Conservation (phyloP, 352 stramenopile genomes). For the Globisporangium recalcitrans region DNA sequence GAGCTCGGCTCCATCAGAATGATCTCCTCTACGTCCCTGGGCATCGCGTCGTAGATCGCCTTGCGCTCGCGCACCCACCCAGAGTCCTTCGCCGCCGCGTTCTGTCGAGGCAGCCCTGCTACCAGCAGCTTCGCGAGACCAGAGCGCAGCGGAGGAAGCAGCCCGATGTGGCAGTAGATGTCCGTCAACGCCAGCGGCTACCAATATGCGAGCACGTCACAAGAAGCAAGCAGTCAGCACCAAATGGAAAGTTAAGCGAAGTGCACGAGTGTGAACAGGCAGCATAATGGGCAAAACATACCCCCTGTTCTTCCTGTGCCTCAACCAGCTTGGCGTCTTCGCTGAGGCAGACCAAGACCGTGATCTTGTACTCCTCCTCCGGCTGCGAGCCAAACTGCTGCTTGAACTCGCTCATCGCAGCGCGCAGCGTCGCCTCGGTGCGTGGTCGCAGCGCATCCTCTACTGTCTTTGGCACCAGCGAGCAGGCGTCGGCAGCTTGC, state of each 20-base stretch:
- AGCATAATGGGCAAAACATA: not conserved
- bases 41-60: slow-evolving; percentile 65
- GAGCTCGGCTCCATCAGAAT: slow-evolving; percentile 77
- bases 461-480: slow-evolving; percentile 23
- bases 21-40: slow-evolving; percentile 67
- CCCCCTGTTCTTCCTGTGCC: not conserved
- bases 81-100: slow-evolving; percentile 72
- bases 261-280: not conserved
- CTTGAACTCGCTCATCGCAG: slow-evolving; percentile 63
- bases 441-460: slow-evolving; percentile 45
- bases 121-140: slow-evolving; percentile 69
- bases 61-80: slow-evolving; percentile 72
- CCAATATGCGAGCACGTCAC: not conserved
- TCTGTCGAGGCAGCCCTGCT: slow-evolving; percentile 59
- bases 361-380: slow-evolving; percentile 81
- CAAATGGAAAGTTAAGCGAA: not conserved
- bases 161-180: slow-evolving; percentile 68
- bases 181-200: slow-evolving; percentile 33
- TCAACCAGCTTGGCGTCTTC: slow-evolving; percentile 8
- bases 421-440: slow-evolving; percentile 56
- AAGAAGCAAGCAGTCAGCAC: not conserved
- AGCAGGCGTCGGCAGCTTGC: slow-evolving; percentile 19
- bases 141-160: slow-evolving; percentile 54
- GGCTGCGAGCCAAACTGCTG: slow-evolving; percentile 31
- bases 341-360: slow-evolving; percentile 56